These are phyloP conservation scores for Limonium bicolor DNA, from an alignment of 148 eudicot genomes.

Conservation along the genomic window DNA sequence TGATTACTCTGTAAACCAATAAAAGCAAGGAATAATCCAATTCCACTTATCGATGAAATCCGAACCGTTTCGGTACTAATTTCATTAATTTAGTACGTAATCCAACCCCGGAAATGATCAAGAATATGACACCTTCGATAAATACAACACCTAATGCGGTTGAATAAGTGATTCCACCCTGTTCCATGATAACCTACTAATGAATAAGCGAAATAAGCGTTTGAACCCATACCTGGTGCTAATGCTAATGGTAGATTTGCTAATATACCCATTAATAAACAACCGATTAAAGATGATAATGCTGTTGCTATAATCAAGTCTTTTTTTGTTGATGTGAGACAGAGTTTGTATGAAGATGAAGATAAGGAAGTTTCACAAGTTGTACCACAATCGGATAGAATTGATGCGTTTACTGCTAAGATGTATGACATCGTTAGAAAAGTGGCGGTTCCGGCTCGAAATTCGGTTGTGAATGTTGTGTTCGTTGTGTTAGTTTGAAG, in stretches of 20 bases:
- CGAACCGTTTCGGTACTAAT: slow-evolving; percentile 47
- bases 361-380: too few species aligned
- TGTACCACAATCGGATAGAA: slow-evolving; percentile 60
- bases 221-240: slow-evolving; percentile 83
- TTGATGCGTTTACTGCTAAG: slow-evolving; percentile 59
- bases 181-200: slow-evolving; percentile 77
- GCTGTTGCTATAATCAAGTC: slow-evolving; percentile 63
- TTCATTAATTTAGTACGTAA: slow-evolving; percentile 63
- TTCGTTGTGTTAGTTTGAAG: slow-evolving; percentile 55
- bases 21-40: slow-evolving; percentile 77
- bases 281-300: slow-evolving; percentile 60
- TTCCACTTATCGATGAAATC: slow-evolving; percentile 53
- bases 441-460: slow-evolving; percentile 64
- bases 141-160: slow-evolving; percentile 30
- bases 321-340: slow-evolving; percentile 33
- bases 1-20: slow-evolving; percentile 65
- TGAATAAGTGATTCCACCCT: slow-evolving; percentile 57
- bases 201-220: slow-evolving; percentile 58
- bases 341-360: too few species aligned
- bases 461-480: slow-evolving; percentile 39
- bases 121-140: slow-evolving; percentile 36
- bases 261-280: slow-evolving; percentile 56
- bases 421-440: slow-evolving; percentile 73
- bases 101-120: slow-evolving; percentile 42
- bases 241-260: slow-evolving; percentile 67